A percentile compares a stretch with the other conserved stretches of the same genome.
These are phyloP conservation scores for Salix dunnii DNA, from an alignment of 345 rosid species.

Conservation along the genomic window DNA sequence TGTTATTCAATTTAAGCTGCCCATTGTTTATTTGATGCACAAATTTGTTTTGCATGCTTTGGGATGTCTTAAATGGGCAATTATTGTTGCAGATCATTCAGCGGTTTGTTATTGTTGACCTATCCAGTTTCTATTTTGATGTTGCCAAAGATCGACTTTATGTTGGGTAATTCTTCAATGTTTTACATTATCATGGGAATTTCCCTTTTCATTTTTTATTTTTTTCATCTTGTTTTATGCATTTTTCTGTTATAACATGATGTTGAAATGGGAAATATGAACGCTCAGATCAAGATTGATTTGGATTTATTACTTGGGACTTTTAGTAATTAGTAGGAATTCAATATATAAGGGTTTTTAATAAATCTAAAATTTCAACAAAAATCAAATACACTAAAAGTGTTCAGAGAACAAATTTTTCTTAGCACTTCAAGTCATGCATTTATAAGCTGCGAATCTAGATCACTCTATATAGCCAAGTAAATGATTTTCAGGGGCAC, in stretches of 20 bases:
- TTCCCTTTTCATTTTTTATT: neutral
- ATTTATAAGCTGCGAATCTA: neutral
- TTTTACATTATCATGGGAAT: neutral
- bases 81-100: conserved; percentile 63
- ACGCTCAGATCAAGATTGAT: no score
- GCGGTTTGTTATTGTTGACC: conserved; percentile 79
- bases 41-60: conserved; percentile 1
- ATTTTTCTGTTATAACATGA: no score
- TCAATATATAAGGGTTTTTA: no score
- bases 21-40: neutral
- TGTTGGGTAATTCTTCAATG: conserved; percentile 67
- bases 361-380: no score
- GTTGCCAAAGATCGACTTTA: conserved; percentile 94
- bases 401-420: no score
- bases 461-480: neutral
- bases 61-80: neutral
- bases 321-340: no score
- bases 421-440: neutral
- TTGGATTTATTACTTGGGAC: no score
- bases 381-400: no score
- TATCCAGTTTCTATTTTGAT: conserved; percentile 92
- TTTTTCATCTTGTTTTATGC: neutral
- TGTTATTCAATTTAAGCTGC: neutral
- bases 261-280: no score
- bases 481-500: conserved; percentile 59